phyloP scores from a whole-genome alignment of 352 stramenopile species.

The Porosira glacialis region DNA sequence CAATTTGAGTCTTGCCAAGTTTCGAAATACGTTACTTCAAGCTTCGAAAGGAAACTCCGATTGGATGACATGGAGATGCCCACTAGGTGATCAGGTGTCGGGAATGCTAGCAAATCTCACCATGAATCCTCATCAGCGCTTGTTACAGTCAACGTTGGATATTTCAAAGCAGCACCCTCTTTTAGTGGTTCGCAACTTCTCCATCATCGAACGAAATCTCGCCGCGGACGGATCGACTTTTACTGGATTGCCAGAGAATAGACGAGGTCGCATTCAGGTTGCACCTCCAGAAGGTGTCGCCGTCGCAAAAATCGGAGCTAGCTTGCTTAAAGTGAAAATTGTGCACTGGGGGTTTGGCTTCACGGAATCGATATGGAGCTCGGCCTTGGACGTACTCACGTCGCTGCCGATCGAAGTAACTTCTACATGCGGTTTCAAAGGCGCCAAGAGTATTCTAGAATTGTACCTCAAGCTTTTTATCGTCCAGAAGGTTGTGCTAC shows the following conservation, averaged over 20 bases:
- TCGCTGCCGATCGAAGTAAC: conserved; percentile 51
- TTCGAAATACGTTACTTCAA: conserved; percentile 52
- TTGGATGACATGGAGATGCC: conserved; percentile 55
- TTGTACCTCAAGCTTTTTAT: conserved; percentile 60
- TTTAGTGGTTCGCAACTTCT: conserved; percentile 58
- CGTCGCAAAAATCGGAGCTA: conserved; percentile 27
- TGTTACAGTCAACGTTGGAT: conserved; percentile 52
- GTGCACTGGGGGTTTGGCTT: conserved; percentile 72
- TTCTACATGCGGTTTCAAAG: conserved; percentile 52
- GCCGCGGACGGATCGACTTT: conserved; percentile 47
- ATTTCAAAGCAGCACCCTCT: conserved; percentile 63
- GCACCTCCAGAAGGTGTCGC: conserved; percentile 20
- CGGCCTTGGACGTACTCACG: conserved; percentile 58
- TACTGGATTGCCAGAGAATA: conserved; percentile 27
- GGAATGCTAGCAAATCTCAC: conserved; percentile 57
- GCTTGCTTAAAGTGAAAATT: conserved; percentile 52
- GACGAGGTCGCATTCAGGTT: conserved; percentile 40
- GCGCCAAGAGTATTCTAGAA: conserved; percentile 49
- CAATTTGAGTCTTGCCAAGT: conserved; percentile 46
- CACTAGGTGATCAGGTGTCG: conserved; percentile 54
- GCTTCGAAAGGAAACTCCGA: conserved; percentile 33
- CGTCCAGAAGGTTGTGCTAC: conserved; percentile 52
- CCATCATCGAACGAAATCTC: conserved; percentile 35
- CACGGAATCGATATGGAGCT: conserved; percentile 62
- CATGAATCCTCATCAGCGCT: conserved; percentile 24